Evolutionary conservation across 345 rosid species (phyloP), one percentile per base, ranked within the genome.

Genomic region (Syzygium jambos): DNA sequence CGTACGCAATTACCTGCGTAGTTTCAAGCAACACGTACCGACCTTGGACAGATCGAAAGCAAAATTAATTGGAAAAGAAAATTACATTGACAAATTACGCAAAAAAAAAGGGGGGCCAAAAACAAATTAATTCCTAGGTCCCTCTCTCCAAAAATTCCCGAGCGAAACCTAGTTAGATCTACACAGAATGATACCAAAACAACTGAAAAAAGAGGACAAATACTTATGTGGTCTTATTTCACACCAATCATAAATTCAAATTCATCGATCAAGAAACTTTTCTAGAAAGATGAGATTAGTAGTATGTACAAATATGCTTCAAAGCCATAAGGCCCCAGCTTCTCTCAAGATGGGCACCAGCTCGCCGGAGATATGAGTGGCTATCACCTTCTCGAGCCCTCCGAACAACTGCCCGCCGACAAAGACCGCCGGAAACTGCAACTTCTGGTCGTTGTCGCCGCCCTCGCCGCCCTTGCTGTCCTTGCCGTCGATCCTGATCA

Each of bases 271-370:
- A 4, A 34, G 49, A 21, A 38, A 34, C 9, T 10, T 17, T 38
- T 38, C 15, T 10, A 2, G 25, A 38, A 34, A 41, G 82, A 73
- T 9, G 82, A 38, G 49, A 19, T 19, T 10, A 73, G 49, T 34
- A 38, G 19, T 14, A 38, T 73, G 49, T 73, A 73, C 82, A 73
- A 38, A 73, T 22, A 38, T 21, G 82, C 49, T 11, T 94, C 89
- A 97, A 88, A 97, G 90, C 99, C 98, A 97, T 73, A 97, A 88
- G 88, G 98, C 98, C 29, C 96, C 95, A 7, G 93, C 98, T 11
- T 93, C 93, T 86, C 95, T 97, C 88, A 97, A 88, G 85, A 94
- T 91, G n/a, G 99, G 97, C 88, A 96, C 96, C 88, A 97, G 88
- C 65, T 95, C 98, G 86, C 98, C 98, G 0, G 97, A 91, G 84